Percentiles rank a stretch among this genome's conserved stretches.
These are phyloP conservation scores for Ogataea methanolica DNA, from an alignment of 805 yeast species.

Conservation along the genomic window DNA sequence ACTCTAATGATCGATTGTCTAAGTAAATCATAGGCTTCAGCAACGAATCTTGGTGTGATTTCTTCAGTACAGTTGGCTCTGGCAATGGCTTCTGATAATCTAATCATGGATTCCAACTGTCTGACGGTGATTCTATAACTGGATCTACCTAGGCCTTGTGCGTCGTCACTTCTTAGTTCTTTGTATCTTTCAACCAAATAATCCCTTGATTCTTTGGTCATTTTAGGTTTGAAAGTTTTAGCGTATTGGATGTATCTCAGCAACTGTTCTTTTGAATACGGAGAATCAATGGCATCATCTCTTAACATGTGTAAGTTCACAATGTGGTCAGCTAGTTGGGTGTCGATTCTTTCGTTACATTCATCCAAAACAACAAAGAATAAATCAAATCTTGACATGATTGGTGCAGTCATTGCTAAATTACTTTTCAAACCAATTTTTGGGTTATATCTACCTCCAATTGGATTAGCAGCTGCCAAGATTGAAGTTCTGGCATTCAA, in stretches of 20 bases:
- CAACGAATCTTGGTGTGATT: constrained; percentile 77
- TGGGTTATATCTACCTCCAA: constrained; percentile 94
- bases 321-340: constrained; percentile 86
- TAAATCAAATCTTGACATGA: constrained; percentile 95
- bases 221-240: constrained; percentile 83
- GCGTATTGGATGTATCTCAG: constrained; percentile 89
- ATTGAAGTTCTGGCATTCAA: constrained; percentile 95
- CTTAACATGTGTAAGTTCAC: constrained; percentile 87
- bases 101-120: constrained; percentile 89
- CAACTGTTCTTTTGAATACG: constrained; percentile 83
- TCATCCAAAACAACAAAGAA: constrained; percentile 94
- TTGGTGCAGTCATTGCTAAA: constrained; percentile 94
- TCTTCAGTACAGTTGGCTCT: constrained; percentile 92
- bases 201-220: constrained; percentile 78
- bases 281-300: constrained; percentile 87
- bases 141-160: constrained; percentile 80
- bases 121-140: constrained; percentile 95
- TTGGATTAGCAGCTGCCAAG: constrained; percentile 97
- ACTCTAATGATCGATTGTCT: constrained; percentile 91
- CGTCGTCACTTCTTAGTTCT: constrained; percentile 83
- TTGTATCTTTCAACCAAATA: constrained; percentile 74
- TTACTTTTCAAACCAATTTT: constrained; percentile 80
- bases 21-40: constrained; percentile 87
- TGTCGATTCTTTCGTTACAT: constrained; percentile 85
- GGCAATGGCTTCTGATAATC: constrained; percentile 94